Conservation (phyloP, 441 rosid genomes). For the Croton laevigatus region DNA sequence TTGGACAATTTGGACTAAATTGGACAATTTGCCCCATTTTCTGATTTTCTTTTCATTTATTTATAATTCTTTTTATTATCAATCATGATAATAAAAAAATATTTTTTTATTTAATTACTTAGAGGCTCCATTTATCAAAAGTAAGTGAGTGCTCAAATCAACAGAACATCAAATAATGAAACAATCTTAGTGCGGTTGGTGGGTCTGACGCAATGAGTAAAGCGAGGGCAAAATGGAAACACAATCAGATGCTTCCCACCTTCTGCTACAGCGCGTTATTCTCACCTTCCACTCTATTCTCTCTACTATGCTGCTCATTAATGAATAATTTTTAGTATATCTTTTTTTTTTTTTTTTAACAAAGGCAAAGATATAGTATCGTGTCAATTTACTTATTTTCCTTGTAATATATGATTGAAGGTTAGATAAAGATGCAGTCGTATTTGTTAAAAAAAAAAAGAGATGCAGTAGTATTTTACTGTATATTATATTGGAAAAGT, state of each 20-base stretch:
- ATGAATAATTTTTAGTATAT: no score
- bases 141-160: conserved; percentile 23
- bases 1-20: no score
- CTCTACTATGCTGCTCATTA: not conserved
- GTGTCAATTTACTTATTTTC: no score
- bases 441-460: no score
- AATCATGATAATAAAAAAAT: no score
- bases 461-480: no score
- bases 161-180: conserved; percentile 42
- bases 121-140: conserved; percentile 18
- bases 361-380: no score
- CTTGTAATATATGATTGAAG: no score
- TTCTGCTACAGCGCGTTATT: conserved; percentile 18
- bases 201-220: conserved; percentile 54
- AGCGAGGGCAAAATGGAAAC: conserved; percentile 40
- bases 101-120: not conserved
- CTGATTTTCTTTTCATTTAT: not conserved
- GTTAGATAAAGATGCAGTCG: no score
- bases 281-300: not conserved
- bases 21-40: not conserved
- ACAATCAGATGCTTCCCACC: conserved; percentile 18
- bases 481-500: no score
- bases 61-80: not conserved
- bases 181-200: conserved; percentile 81
- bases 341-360: not conserved